Conservation (phyloP, 345 rosid genomes). For the Melaleuca quinquenervia region DNA sequence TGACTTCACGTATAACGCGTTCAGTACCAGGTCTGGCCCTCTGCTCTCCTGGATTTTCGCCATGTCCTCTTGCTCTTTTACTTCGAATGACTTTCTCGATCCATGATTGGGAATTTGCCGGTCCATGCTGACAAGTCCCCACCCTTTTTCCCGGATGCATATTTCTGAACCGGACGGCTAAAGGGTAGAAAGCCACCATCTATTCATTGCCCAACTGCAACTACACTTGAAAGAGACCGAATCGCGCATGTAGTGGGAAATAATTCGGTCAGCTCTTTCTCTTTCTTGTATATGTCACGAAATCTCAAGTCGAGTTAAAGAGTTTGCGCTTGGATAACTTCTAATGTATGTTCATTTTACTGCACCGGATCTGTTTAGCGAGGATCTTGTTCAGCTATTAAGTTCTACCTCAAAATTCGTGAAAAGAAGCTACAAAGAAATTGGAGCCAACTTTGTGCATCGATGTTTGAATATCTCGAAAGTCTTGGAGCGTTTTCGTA, state of each 20-base stretch:
- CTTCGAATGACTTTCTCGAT: background rate
- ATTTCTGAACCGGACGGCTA: background rate
- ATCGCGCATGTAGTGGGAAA: background rate
- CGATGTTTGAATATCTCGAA: background rate
- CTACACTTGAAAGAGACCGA: background rate
- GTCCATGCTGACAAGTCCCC: background rate
- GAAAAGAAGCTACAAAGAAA: background rate
- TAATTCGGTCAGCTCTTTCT: background rate
- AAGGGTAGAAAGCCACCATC: background rate
- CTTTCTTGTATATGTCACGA: background rate
- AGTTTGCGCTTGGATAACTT: background rate
- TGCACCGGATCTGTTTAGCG: background rate
- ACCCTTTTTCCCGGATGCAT: background rate
- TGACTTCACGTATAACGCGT: background rate
- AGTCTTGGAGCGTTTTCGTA: background rate
- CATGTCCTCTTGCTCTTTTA: background rate
- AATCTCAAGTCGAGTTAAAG: fast-evolving
- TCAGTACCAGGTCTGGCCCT: background rate
- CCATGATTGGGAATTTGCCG: background rate
- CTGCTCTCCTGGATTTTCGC: background rate
- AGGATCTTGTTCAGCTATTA: background rate
- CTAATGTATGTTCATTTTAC: background rate
- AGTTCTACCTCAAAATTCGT: background rate
- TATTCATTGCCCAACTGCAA: background rate
- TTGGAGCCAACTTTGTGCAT: background rate